Evolutionary conservation across 352 stramenopile genomes (phyloP).

Genomic region (Stephanocyclus meneghinianus): DNA sequence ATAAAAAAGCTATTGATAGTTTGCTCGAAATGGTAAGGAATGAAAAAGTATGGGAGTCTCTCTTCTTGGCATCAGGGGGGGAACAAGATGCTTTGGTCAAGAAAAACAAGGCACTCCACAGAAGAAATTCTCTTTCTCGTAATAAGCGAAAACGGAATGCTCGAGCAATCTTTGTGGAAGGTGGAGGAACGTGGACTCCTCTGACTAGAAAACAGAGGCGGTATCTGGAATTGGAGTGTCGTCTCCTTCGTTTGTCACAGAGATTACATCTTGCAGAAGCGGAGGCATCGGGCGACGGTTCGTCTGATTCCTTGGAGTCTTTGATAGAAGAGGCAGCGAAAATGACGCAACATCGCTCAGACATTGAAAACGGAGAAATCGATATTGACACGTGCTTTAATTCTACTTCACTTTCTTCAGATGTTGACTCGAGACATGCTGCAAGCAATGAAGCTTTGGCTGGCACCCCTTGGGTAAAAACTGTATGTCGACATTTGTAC

Average conservation of each 20-base stretch:
- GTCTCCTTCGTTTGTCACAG: slow-evolving; percentile 69
- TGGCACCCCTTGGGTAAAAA: slow-evolving; percentile 45
- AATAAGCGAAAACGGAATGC: slow-evolving; percentile 26
- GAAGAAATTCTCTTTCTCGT: slow-evolving; percentile 17
- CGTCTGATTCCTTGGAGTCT: slow-evolving; percentile 29
- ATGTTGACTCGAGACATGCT: slow-evolving; percentile 7
- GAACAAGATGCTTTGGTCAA: slow-evolving; percentile 14
- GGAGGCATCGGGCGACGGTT: slow-evolving; percentile 37
- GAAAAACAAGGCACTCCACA: slow-evolving; percentile 22
- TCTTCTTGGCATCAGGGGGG: slow-evolving; percentile 32
- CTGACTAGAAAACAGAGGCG: slow-evolving; percentile 55
- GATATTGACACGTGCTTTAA: slow-evolving; percentile 28
- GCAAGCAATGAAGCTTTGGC: slow-evolving; percentile 35
- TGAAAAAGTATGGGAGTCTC: slow-evolving; percentile 53
- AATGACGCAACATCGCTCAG: slow-evolving; percentile 24
- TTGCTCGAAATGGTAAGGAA: slow-evolving; percentile 55
- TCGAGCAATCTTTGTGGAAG: slow-evolving; percentile 18
- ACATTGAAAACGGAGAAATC: slow-evolving; percentile 50
- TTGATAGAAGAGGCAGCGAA: slow-evolving; percentile 35
- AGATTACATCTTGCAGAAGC: slow-evolving; percentile 58
- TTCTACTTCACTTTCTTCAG: background rate
- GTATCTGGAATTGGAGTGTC: slow-evolving; percentile 69
- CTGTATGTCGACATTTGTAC: slow-evolving; percentile 50
- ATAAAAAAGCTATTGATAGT: slow-evolving; percentile 37
- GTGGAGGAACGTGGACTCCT: slow-evolving; percentile 43